Base-by-base conservation (phyloP, 371 early-diverging fungal genomes). In the Phascolomyces articulosus region DNA sequence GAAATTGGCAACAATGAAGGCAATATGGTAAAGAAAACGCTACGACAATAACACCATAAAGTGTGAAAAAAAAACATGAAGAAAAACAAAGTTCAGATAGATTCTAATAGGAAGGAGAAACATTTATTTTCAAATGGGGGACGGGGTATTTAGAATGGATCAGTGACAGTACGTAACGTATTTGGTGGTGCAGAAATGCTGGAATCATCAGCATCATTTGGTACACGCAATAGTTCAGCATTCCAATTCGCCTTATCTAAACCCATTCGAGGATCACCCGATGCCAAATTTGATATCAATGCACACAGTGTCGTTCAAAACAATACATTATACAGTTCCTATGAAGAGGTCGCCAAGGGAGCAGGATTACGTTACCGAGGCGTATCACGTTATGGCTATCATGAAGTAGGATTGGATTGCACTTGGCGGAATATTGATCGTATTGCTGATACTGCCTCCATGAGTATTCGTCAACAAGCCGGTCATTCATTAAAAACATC, bases 401-500 rank as follows among this genome's bases (percentile, higher is more conserved):
- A 95, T 68, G 92, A 93, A 64, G 55, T 95, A 28, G 75, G 77
- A 27, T 92, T 91, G 69, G 81, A 86, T 58, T 78, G 85, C 8
- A 73, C 85, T 7, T 96, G 96, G 96, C 87, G 97, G 57, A 85
- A 92, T 13, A 76, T 95, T 29, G 84, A 87, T 68, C 85, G 84
- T 55, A 74, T 96, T 1, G 80, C 91, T 1, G 72, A 84, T n/a
- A 73, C 73, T 20, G 95, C 96, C 1, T 93, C 95, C 3, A 63
- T 23, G 75, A 94, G 94, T 67, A 85, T 96, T 60, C 91, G 98
- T 28, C 74, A 89, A 40, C 91, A 95, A 65, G 96, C 91, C 18
- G 97, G 96, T 0, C 92, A 97, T 71, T 80, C 92, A 20, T 75
- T 97, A 38, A 97, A 97, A 71, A 91, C 95, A 4, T 82, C 94